phyloP scores from a whole-genome alignment of 2,329 filamentous ascomycete species.

The Cladophialophora immunda region DNA sequence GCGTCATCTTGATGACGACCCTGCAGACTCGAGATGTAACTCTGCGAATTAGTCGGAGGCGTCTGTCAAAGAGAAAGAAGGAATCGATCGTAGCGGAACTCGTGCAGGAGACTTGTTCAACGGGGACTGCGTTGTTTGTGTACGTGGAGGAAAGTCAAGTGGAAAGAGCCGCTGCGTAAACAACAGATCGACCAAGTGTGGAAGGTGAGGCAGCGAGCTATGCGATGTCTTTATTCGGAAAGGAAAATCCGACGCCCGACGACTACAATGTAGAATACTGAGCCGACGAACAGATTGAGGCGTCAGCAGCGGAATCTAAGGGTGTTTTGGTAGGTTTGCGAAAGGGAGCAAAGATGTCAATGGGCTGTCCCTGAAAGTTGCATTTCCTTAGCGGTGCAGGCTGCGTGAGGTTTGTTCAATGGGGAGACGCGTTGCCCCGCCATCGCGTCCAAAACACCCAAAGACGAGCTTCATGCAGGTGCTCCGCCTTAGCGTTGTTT shows the following conservation, averaged over 20 bases:
- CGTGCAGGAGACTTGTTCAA: slow-evolving; percentile 17
- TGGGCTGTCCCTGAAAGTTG: slow-evolving; percentile 17
- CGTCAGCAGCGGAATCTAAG: slow-evolving; percentile 10
- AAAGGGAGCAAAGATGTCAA: slow-evolving; percentile 11
- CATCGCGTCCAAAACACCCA: slow-evolving; percentile 30
- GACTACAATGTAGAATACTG: not conserved
- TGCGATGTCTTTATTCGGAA: slow-evolving; percentile 9
- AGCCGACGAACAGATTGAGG: slow-evolving; percentile 1
- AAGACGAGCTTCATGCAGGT: not conserved
- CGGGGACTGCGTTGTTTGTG: slow-evolving; percentile 27
- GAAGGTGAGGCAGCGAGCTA: not conserved
- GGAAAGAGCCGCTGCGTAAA: slow-evolving; percentile 6
- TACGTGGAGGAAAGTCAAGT: slow-evolving; percentile 17
- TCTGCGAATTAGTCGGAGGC: not conserved
- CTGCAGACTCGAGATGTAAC: not conserved
- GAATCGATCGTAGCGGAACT: not conserved
- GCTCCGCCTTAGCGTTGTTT: slow-evolving; percentile 28
- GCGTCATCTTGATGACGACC: slow-evolving; percentile 48
- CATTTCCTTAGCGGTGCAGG: slow-evolving; percentile 24
- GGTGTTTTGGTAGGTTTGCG: slow-evolving; percentile 9
- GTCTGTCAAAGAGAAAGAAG: not conserved
- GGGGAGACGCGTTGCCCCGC: slow-evolving; percentile 30
- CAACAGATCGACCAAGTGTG: slow-evolving; percentile 5
- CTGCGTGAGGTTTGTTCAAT: slow-evolving; percentile 17
- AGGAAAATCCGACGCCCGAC: not conserved